Evolutionary conservation across 2,329 filamentous ascomycete species (phyloP).

Genomic region (Nothopassalora personata): DNA sequence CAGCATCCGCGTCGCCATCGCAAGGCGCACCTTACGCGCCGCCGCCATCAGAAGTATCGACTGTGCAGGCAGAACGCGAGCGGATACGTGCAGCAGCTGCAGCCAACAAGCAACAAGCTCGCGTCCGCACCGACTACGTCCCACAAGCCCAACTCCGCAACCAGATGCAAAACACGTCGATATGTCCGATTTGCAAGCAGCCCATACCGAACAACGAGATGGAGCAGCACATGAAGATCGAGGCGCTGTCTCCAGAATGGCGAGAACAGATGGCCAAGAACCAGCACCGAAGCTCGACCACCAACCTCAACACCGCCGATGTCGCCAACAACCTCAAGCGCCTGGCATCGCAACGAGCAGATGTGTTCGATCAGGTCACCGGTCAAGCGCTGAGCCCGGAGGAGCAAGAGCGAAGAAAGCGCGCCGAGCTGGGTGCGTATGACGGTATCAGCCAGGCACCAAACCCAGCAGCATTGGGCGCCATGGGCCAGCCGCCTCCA

Average conservation of each 20-base stretch:
- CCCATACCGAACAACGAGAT: constrained; percentile 82
- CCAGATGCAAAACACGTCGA: constrained; percentile 53
- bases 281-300: constrained; percentile 76
- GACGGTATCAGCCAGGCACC: constrained; percentile 46
- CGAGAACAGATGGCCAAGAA: constrained; percentile 91
- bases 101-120: constrained; percentile 52
- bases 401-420: constrained; percentile 58
- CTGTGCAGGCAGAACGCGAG: constrained; percentile 40
- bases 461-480: constrained; percentile 48
- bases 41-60: constrained; percentile 25
- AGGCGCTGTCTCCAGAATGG: constrained; percentile 89
- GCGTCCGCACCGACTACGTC: constrained; percentile 89
- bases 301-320: constrained; percentile 78
- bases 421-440: constrained; percentile 60
- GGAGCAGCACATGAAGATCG: constrained; percentile 89
- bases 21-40: constrained; percentile 26
- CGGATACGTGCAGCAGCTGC: constrained; percentile 67
- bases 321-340: constrained; percentile 93
- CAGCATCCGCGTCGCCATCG: constrained; percentile 22
- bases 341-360: constrained; percentile 80
- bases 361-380: constrained; percentile 73
- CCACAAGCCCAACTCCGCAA: constrained; percentile 64
- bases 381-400: constrained; percentile 60
- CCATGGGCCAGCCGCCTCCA: constrained; percentile 41
- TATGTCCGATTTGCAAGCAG: constrained; percentile 92